phyloP scores from a whole-genome alignment of 495 filamentous ascomycete species.

The Articulospora tetracladia region DNA sequence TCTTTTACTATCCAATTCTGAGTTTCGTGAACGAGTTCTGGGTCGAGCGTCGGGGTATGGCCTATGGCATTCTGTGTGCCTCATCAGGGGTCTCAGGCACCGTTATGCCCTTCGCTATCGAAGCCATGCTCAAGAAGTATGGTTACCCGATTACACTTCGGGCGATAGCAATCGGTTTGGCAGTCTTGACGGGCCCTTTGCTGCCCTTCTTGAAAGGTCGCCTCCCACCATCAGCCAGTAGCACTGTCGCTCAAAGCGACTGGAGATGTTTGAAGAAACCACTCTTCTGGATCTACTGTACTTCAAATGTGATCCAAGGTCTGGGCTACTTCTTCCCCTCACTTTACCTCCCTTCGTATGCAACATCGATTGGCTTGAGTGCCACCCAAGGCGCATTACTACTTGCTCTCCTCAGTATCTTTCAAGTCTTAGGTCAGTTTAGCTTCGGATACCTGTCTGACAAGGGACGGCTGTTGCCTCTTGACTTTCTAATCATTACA shows the following conservation, averaged over 20 bases:
- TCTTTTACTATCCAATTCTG: conserved; percentile 33
- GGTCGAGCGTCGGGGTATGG: conserved; percentile 32
- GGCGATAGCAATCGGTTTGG: conserved; percentile 26
- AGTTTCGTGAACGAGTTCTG: conserved; percentile 39
- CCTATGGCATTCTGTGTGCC: conserved; percentile 36
- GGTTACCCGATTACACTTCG: conserved; percentile 35
- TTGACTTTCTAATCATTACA: conserved; percentile 29
- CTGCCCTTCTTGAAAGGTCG: conserved; percentile 31
- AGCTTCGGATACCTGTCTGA: conserved; percentile 34
- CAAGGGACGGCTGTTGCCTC: conserved; percentile 5
- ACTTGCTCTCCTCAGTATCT: conserved; percentile 30
- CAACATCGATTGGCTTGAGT: conserved; percentile 27
- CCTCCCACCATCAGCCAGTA: conserved; percentile 19
- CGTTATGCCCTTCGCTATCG: conserved; percentile 31
- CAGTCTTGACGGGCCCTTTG: conserved; percentile 31
- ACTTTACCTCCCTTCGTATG: conserved; percentile 32
- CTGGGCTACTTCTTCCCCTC: conserved; percentile 33
- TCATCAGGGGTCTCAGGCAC: conserved; percentile 32
- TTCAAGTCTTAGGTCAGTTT: conserved; percentile 31
- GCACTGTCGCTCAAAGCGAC: conserved; percentile 10
- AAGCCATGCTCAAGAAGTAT: conserved; percentile 29
- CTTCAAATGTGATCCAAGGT: conserved; percentile 29
- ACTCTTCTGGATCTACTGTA: conserved; percentile 30
- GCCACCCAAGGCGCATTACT: conserved; percentile 28
- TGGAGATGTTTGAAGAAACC: conserved; percentile 24